Evolutionary conservation across 306 rosid species (phyloP), one percentile per base, ranked within the genome.

Genomic region (Nissolia schottii): DNA sequence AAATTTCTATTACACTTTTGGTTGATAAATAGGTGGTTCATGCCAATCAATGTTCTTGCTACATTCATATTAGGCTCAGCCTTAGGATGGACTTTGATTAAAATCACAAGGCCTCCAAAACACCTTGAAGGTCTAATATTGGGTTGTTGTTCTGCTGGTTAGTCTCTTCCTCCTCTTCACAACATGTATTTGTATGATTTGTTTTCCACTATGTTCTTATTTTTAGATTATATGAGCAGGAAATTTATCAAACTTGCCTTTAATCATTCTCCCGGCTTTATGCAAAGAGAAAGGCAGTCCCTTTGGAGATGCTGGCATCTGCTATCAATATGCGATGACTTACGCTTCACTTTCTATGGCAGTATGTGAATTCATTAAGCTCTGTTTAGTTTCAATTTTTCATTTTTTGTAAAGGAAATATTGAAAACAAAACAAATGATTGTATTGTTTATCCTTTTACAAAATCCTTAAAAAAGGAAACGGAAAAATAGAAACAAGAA

Each of bases 271-370:
- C 59, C 88, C 86, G 0, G 82, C 88, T 13, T 63, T 79, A 31
- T 85, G 88, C 29, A 71, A 70, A 43, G 84, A 85, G 82, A 75
- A 76, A 48, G 88, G 81, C 3, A 85, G 77, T 75, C 88, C 88
- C 40, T 85, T 85, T 62, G 86, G 84, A 16, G 82, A 76, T 10
- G 64, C 88, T 38, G 80, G 55, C 20, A 4, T 67, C 41, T 85
- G 86, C 54, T 7, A 81, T 64, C 51, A 55, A 25, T 71, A 81
- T 75, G 86, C 80, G 6, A 78, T 81, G 84, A 82, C 84, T 57
- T 85, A 85, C 23, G 82, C 74, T 60, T 78, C 88, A 25, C 88
- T 85, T 67, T 85, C 88, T 20, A 81, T 85, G 86, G 88, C 86
- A 77, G 88, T 85, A 78, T 23, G 74, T 38, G 27, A 22, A 69